Evolutionary conservation across 148 eudicot genomes (phyloP), one percentile per base, ranked within the genome.

Genomic region (Hydrangea macrophylla): DNA sequence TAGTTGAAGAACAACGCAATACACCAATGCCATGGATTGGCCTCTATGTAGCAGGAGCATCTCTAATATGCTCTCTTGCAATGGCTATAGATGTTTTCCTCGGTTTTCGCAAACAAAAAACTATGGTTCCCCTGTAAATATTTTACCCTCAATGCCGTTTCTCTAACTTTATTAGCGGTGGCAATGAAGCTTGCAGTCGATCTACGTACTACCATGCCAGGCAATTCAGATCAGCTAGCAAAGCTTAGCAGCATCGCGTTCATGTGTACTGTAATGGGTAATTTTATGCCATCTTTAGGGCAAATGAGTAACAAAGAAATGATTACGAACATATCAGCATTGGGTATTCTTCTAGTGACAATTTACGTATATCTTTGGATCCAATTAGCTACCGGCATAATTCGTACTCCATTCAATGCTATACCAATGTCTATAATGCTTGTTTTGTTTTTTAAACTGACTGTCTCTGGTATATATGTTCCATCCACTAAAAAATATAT

Each of bases 301-400:
- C n/a, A n/a, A n/a, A n/a, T n/a, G n/a, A n/a, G n/a, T n/a, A n/a
- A n/a, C n/a, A n/a, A n/a, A 33, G 77, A 68, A 13, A n/a, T 74
- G n/a, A 17, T 74, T 9, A 18, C 55, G 12, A 74, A 67, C 63
- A 58, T 74, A 10, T 32, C 28, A 23, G 77, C 77, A 22, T 74
- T 74, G 67, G 77, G 54, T 25, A 68, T 74, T 20, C 65, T 74
- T 2, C 60, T 74, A 18, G 22, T 67, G 62, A 68, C 77, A 24
- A 39, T 63, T 3, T 24, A 60, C 1, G 67, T 33, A 22, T 60
- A 74, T 63, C 30, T 67, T 18, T 53, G 72, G 44, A 67, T 74
- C 13, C 56, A 74, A 53, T 35, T 74, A 18, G 55, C 13, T 22
- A 74, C 77, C 5, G 68, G 72, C 18, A 60, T 55, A 4, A 67